A percentile compares a stretch with the other conserved stretches of the same genome.
Conservation (phyloP, 441 rosid genomes). For the Daphne laureola region DNA sequence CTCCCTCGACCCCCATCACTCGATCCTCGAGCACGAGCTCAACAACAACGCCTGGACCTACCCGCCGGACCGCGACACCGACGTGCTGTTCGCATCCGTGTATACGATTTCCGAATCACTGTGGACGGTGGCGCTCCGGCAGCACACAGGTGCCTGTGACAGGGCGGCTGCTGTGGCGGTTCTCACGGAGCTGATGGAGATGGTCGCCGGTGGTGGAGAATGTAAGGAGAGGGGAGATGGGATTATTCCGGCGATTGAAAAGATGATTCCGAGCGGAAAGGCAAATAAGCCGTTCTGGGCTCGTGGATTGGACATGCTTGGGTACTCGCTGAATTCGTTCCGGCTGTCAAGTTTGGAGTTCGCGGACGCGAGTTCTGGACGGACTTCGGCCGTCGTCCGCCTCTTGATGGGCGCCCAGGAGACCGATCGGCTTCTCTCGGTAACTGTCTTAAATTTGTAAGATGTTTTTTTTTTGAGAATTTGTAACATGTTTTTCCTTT, state of each 20-base stretch:
- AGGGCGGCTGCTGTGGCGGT: constrained; percentile 58
- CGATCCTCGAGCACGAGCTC: constrained; percentile 63
- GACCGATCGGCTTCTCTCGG: constrained; percentile 45
- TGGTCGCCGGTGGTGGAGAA: constrained; percentile 19
- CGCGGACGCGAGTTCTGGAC: constrained; percentile 32
- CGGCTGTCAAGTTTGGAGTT: constrained; percentile 53
- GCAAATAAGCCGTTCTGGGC: constrained; percentile 72
- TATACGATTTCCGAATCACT: constrained; percentile 36
- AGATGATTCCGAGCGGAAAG: constrained; percentile 59
- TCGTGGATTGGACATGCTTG: constrained; percentile 81
- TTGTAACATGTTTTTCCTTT: not conserved
- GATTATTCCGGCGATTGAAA: constrained; percentile 51
- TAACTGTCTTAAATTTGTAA: constrained; percentile 17
- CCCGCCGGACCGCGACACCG: constrained; percentile 16
- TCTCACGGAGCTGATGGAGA: constrained; percentile 33
- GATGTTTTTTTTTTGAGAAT: not conserved
- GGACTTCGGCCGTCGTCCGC: constrained; percentile 51
- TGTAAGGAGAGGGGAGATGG: constrained; percentile 13
- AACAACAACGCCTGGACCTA: constrained; percentile 50
- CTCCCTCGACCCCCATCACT: constrained; percentile 25
- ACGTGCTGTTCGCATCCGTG: constrained; percentile 38
- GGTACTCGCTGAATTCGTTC: constrained; percentile 75
- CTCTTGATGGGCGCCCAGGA: constrained; percentile 38
- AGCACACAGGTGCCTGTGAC: constrained; percentile 72
- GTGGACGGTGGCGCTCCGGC: constrained; percentile 47